Base-by-base conservation (phyloP, 306 rosid genomes). In the Ochetophila trinervis region DNA sequence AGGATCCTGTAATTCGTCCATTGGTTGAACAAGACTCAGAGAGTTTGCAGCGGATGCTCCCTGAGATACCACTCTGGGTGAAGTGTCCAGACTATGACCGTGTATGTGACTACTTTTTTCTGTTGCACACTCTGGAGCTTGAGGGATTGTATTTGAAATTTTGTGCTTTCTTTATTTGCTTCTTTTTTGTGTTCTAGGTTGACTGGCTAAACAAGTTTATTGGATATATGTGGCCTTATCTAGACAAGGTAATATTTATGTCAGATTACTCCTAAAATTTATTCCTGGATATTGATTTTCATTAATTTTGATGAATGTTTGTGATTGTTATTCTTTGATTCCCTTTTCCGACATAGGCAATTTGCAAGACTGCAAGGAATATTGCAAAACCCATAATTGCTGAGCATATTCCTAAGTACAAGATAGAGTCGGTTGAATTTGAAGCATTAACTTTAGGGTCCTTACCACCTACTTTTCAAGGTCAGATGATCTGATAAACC, bases 41-140 rank as follows among this genome's bases (percentile, higher is more conserved):
- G 70, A 84, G 79, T 49, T 48, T 92, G 77, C 89, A 89, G 67
- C 80, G 78, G 72, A 87, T 92, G 86, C 65, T 89, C 18, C 95
- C 87, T n/a, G 98, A 92, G 75, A 92, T 92, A 66, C 98, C 98
- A 8, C 80, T 85, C 40, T 92, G 96, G 98, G 84, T 92, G 62
- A 92, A 92, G 76, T 85, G 81, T 80, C 98, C 98, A 7, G 98
- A 92, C 69, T 89, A 82, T 48, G 96, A 92, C 84, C 83, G 98
- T 65, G 98, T 89, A 80, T 74, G 78, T 63, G 7, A 44, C 51
- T 48, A 34, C 22, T 3, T 44, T n/a, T 58, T 49, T 22, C 8
- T 51, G 42, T 36, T 22, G 22, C 36, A 57, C 50, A 23, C 65
- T 58, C 19, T 8, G 8, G 57, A 35, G 53, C 24, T 64, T 50